Base-by-base conservation (phyloP, 371 early-diverging fungal genomes). In the Smittium culicis region DNA sequence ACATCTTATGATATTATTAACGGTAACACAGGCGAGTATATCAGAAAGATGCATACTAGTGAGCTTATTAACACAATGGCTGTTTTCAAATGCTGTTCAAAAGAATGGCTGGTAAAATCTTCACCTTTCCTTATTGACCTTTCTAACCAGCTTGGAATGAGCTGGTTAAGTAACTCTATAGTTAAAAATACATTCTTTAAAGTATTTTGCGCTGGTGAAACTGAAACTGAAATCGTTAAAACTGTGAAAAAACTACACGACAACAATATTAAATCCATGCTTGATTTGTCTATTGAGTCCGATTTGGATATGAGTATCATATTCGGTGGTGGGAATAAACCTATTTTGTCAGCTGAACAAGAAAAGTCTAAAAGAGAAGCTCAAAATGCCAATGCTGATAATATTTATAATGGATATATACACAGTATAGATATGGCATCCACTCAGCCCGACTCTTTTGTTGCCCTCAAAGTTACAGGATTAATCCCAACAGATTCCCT, bases 161-260 rank as follows among this genome's bases (percentile, higher is more conserved):
- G 82, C 14, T 76, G 77, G 77, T 67, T 73, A 30, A 73, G 70
- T 70, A 83, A 91, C 72, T 84, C 81, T 72, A 72, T 89, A n/a
- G 79, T 94, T 66, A 86, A 85, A 74, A 79, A 81, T 54, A 92
- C 94, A 20, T 91, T 94, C 78, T 95, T 93, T 78, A 81, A 81
- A 33, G 90, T 91, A 68, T 95, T 95, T 75, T 93, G 93, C 73
- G 95, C 93, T 55, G 98, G 98, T 66, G 96, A 97, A 77, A 86
- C 87, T 24, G 81, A 88, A 33, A 84, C 84, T 17, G 94, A 94
- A 71, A 89, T 93, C 67, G 77, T 86, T 11, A 84, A 86, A n/a
- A 85, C 86, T 24, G 93, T 97, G 91, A 81, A 82, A 54, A 62
- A 71, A 28, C 81, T 94, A 65, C 74, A 84, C 65, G 72, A 76